Percentiles rank a stretch among this genome's conserved stretches.
These are phyloP conservation scores for Fusarium beomiforme DNA, from an alignment of 2,329 filamentous ascomycete genomes.

Conservation along the genomic window DNA sequence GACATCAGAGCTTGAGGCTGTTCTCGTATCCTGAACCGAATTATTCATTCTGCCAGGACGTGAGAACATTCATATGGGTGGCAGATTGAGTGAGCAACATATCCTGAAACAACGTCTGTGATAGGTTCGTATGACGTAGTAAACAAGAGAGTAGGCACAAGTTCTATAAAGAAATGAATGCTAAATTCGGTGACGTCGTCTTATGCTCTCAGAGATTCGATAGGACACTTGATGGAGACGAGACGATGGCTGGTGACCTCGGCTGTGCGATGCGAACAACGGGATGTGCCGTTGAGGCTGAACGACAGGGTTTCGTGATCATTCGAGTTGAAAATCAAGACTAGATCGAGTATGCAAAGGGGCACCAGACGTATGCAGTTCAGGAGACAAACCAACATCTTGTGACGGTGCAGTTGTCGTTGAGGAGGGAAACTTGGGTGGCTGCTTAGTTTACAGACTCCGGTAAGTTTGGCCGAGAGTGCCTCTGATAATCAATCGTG, in stretches of 20 bases:
- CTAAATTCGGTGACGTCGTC: neutral
- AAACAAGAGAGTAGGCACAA: neutral
- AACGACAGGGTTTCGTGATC: neutral
- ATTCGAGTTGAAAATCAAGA: neutral
- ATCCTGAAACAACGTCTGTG: neutral
- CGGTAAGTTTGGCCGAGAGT: neutral
- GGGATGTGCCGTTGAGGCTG: neutral
- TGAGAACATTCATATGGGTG: neutral
- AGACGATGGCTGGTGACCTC: neutral
- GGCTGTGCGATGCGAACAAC: neutral
- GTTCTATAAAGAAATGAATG: neutral
- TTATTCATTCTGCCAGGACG: neutral
- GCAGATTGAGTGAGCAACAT: neutral
- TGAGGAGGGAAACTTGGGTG: neutral
- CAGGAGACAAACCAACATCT: neutral
- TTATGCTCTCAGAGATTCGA: neutral
- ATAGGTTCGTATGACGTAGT: neutral
- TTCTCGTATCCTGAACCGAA: neutral
- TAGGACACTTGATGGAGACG: neutral
- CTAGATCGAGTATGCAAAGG: neutral
- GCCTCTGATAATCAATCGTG: neutral
- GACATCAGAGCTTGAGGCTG: neutral
- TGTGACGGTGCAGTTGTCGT: neutral
- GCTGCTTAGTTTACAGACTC: neutral
- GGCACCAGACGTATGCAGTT: neutral